phyloP scores from a whole-genome alignment of 1,139 yeast species.

The Sugiyamaella xylanicola region DNA sequence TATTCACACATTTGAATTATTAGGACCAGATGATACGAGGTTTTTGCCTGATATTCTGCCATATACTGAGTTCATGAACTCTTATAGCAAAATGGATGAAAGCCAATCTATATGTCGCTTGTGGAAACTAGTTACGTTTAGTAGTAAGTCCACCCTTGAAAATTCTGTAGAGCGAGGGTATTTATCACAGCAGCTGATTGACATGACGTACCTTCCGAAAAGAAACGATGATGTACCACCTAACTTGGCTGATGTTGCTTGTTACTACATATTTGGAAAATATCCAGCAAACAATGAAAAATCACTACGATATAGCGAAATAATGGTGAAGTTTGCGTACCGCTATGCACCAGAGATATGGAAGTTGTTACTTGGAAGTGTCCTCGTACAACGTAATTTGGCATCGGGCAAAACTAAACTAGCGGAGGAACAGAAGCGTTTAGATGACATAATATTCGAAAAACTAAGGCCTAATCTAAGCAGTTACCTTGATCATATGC shows the following conservation, averaged over 20 bases:
- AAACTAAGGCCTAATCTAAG: background rate
- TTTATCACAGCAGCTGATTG: conserved; percentile 2
- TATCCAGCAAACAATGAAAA: conserved; percentile 3
- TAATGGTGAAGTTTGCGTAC: conserved; percentile 4
- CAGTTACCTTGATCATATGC: background rate
- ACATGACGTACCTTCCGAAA: conserved; percentile 5
- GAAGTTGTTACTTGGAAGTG: conserved; percentile 5
- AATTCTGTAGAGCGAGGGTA: conserved; percentile 7
- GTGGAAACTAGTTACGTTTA: conserved; percentile 10
- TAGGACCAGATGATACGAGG: conserved; percentile 6
- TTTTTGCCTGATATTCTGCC: background rate
- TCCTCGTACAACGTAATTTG: background rate
- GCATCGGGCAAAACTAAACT: background rate
- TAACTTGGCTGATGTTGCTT: conserved; percentile 2
- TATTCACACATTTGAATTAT: background rate
- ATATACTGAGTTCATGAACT: conserved; percentile 7
- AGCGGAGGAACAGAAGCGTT: conserved; percentile 8
- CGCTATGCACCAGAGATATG: conserved; percentile 11
- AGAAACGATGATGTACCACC: conserved; percentile 1
- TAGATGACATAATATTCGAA: conserved; percentile 9
- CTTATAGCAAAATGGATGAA: background rate
- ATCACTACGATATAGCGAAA: background rate
- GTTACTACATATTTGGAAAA: conserved; percentile 11
- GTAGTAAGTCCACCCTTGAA: background rate
- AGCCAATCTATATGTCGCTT: background rate